These are phyloP conservation scores for Diaporthe sp. DNA, from an alignment of 2,329 filamentous ascomycete species.

Conservation along the genomic window DNA sequence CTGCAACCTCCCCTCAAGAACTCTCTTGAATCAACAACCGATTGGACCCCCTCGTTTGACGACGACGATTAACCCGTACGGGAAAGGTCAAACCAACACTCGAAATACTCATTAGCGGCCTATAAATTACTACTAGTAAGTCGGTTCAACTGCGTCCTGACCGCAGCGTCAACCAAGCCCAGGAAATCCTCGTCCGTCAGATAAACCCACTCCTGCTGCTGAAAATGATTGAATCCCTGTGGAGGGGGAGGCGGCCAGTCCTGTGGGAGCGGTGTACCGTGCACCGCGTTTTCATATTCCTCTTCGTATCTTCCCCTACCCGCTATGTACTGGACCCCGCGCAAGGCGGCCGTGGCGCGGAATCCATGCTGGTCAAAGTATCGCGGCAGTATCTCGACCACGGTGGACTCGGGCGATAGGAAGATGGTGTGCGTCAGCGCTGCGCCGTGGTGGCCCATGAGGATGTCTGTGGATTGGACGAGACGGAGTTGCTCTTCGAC, in stretches of 20 bases:
- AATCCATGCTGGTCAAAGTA: slow-evolving; percentile 23
- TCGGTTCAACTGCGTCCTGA: slow-evolving; percentile 1
- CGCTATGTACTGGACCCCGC: slow-evolving; percentile 1
- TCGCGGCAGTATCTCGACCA: slow-evolving; percentile 21
- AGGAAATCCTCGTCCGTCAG: slow-evolving; percentile 22
- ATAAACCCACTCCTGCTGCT: slow-evolving; percentile 23
- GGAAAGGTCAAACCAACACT: background rate
- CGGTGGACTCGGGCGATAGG: background rate
- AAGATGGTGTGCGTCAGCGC: slow-evolving; percentile 20
- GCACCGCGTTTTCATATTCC: slow-evolving; percentile 6
- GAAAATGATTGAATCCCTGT: background rate
- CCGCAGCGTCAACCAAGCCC: slow-evolving; percentile 16
- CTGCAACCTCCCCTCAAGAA: too few relatives aligned
- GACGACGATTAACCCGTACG: too few relatives aligned
- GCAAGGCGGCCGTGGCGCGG: slow-evolving; percentile 13
- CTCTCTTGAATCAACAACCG: too few relatives aligned
- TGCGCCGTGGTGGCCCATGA: slow-evolving; percentile 16
- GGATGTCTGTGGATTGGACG: slow-evolving; percentile 11
- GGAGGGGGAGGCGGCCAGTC: slow-evolving; percentile 8
- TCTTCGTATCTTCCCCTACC: background rate
- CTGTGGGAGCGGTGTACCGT: slow-evolving; percentile 2
- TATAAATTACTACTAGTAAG: background rate
- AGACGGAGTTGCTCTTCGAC: slow-evolving; percentile 15
- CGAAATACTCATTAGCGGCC: background rate
- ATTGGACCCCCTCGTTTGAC: too few relatives aligned